Base-by-base conservation (phyloP, 2,329 filamentous ascomycete genomes). In the Myotisia sp. region DNA sequence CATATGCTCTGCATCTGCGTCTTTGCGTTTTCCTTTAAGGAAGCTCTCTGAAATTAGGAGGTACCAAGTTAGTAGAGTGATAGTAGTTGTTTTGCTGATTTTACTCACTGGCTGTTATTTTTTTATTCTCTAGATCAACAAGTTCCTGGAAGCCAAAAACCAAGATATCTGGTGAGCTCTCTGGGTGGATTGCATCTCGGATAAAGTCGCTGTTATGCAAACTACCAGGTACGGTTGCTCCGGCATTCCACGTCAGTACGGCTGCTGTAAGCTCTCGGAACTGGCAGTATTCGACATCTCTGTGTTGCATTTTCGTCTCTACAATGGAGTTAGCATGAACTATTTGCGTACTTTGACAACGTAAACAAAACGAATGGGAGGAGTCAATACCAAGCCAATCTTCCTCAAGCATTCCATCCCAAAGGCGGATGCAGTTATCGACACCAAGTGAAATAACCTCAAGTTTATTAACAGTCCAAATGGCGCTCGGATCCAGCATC, bases 71-170 rank as follows among this genome's bases (percentile, higher is more conserved):
- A 8, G 8, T 22, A 20, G 10, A 26, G 18, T 9, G 7, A 6
- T 2, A 29, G 14, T n/a, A n/a, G 14, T n/a, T n/a, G n/a, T n/a
- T n/a, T n/a, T n/a, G n/a, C n/a, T n/a, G n/a, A n/a, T n/a, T 17
- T 33, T 38, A 66, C 69, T 50, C 57, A 74, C 75, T 94, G n/a
- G 90, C 90, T 14, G 87, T 95, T 33, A 92, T 80, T 45, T 86
- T 92, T 62, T 95, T 95, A 60, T 98, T 83, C 55, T 98, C 90
- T 5, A 98, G 66, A 51, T 98, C 90, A 3, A 98, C 90, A n/a
- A 98, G 68, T 57, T 98, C 90, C 56, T 98, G 90, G 55, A 98
- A 98, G 1, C 86, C 87, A 63, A 98, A 98, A 1, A 95, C 73
- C 2, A 95, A 61, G 32, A 98, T 85, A 46, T 95, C 90, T 0